A percentile compares a stretch with the other conserved stretches of the same genome.
Conservation (phyloP, 2,329 filamentous ascomycete genomes). For the Elsinoe necatrix region DNA sequence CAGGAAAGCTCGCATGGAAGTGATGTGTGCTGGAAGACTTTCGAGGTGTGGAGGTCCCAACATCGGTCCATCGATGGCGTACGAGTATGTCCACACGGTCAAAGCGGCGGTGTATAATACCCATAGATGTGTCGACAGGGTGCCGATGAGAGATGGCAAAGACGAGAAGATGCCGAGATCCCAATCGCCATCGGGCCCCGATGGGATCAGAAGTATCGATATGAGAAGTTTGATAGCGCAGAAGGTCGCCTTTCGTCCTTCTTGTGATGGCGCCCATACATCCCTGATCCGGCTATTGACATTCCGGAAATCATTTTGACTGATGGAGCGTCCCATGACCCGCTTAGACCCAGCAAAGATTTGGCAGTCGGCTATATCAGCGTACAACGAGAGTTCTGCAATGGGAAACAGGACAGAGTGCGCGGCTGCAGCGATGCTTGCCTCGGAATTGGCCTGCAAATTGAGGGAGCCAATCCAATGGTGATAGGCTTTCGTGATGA, state of each 20-base stretch:
- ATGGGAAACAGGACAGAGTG: conserved; percentile 74
- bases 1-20: no score
- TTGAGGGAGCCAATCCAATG: conserved; percentile 82
- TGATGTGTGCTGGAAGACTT: no score
- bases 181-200: background rate
- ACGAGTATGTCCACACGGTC: conserved; percentile 93
- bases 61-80: conserved; percentile 69
- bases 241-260: conserved; percentile 78
- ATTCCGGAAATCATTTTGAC: conserved; percentile 66
- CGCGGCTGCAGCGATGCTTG: conserved; percentile 19
- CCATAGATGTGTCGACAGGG: conserved; percentile 52
- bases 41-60: no score
- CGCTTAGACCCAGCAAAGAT: conserved; percentile 82
- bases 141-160: background rate
- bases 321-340: conserved; percentile 74
- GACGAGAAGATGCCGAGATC: background rate
- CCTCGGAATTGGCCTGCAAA: conserved; percentile 30
- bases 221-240: conserved; percentile 76
- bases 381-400: conserved; percentile 93
- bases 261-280: conserved; percentile 75
- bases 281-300: conserved; percentile 73
- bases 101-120: conserved; percentile 87
- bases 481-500: conserved; percentile 77
- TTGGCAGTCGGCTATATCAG: conserved; percentile 89
- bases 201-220: background rate